Evolutionary conservation across 2,329 filamentous ascomycete species (phyloP), one percentile per base, ranked within the genome.

Genomic region (Fusarium sp.): DNA sequence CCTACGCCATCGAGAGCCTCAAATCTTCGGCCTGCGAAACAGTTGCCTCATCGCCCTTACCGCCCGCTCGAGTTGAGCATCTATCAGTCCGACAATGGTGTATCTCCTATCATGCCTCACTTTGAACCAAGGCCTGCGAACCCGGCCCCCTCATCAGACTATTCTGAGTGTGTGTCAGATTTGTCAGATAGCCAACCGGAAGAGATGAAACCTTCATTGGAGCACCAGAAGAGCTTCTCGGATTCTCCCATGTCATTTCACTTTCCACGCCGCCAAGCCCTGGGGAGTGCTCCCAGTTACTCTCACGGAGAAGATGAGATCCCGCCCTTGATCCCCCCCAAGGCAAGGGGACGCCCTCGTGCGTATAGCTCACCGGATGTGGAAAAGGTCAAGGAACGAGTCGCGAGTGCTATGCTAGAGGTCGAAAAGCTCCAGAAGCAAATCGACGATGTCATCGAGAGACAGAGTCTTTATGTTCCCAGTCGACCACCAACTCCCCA

Each of bases 371-470:
- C 87, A 8, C 83, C 86, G 9, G 84, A 84, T 65, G 83, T 88
- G 69, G 87, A 90, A 35, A 79, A 79, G 20, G 87, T 90, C 61
- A 87, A 88, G 56, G 86, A 88, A 72, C 84, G 88, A 47, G 87
- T 90, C 50, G 89, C 88, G 36, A 85, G 82, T 67, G 88, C 87
- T 55, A 86, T 90, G 82, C 81, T 88, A 61, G 90, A 92, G 77
- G 84, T 89, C 70, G 90, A 92, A 63, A 83, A 82, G 63, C 80
- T 90, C 48, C 85, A 92, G 79, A 86, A 85, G 65, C 85, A 90
- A 73, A 90, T 92, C 60, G 88, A 92, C 59, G 85, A 88, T 57
- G 83, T 89, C 28, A 86, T 90, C 30, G 88, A 91, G 82, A 86
- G 89, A 67, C 88, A 90, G 80, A 91, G 88, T 79, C 80, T 90